Base-by-base conservation (phyloP, 2,329 filamentous ascomycete species). In the Ilyonectria mors-panacis region DNA sequence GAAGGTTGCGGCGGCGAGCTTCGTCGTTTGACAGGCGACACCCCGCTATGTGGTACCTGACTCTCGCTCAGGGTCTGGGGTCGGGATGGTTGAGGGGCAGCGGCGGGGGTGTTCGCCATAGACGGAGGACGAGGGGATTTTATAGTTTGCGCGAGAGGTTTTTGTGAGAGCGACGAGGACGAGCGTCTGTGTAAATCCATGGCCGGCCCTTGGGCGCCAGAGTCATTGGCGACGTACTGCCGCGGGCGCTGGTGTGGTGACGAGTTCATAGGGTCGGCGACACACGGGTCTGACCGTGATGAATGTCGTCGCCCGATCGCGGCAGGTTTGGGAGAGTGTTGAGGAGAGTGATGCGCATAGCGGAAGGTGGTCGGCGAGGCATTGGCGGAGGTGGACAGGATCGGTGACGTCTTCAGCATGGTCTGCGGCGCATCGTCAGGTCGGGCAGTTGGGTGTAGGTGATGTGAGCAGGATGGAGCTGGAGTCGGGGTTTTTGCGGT, bases 331-430 rank as follows among this genome's bases (percentile, higher is more conserved):
- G 73, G 70, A 28, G 71, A 72, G 54, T 67, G 65, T 53, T 75
- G 75, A 66, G 75, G 70, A 54, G 76, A 76, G 57, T 70, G 64
- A 54, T 74, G 77, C 67, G 76, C 75, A 76, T 78, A 77, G 72
- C 73, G 81, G 78, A 80, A 85, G 80, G 74, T 83, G 74, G 81
- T 80, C 68, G 86, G 85, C 57, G 87, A 88, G 76, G 84, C 83
- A 83, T 84, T 87, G 81, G 85, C 81, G 73, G 85, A 82, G 76
- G 80, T 80, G 77, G 85, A 78, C 76, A 85, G 81, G 72, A 85
- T 81, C 68, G 86, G 86, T 76, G 87, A 88, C 77, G 86, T 87
- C 79, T 86, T 87, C 85, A 89, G 85, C 87, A 89, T 89, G 83
- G 80, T 87, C 82, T 80, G 80, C 80, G 80, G 79, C 80, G 81